These are phyloP conservation scores for Cryptococcus hybrid DNA, from an alignment of 1,284 basidiomycete genomes.

Conservation along the genomic window DNA sequence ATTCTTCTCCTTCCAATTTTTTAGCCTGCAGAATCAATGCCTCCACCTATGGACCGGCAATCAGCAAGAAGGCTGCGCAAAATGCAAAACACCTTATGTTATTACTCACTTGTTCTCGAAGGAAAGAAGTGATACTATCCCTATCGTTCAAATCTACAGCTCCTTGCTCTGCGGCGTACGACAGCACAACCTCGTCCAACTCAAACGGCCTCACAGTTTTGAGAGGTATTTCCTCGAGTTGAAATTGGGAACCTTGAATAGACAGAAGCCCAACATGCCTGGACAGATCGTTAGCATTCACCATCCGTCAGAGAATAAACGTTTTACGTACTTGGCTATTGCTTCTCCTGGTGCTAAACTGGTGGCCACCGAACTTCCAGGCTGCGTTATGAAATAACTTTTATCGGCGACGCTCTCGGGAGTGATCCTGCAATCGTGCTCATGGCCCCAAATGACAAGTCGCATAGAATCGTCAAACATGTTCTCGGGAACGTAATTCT, in stretches of 20 bases:
- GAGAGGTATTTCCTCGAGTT: conserved; percentile 78
- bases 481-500: conserved; percentile 89
- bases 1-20: conserved; percentile 76
- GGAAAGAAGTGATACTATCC: conserved; percentile 73
- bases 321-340: conserved; percentile 68
- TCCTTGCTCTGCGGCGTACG: conserved; percentile 67
- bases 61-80: too few relatives aligned
- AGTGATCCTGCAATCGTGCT: conserved; percentile 92
- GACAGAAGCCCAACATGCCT: conserved; percentile 86
- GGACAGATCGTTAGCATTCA: not conserved
- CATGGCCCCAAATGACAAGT: conserved; percentile 96
- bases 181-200: conserved; percentile 76
- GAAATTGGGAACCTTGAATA: conserved; percentile 81
- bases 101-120: conserved; percentile 58
- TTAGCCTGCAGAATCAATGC: conserved; percentile 75
- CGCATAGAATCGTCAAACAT: conserved; percentile 96
- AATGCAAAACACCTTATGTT: too few relatives aligned
- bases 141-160: conserved; percentile 73
- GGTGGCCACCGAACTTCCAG: conserved; percentile 93
- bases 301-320: not conserved
- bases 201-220: conserved; percentile 94
- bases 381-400: conserved; percentile 88
- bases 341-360: conserved; percentile 88
- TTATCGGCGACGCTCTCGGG: conserved; percentile 91
- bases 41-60: conserved; percentile 55